A percentile compares a stretch with the other conserved stretches of the same genome.
Conservation (phyloP, 768 basidiomycete species). For the Suillus ampliporus region DNA sequence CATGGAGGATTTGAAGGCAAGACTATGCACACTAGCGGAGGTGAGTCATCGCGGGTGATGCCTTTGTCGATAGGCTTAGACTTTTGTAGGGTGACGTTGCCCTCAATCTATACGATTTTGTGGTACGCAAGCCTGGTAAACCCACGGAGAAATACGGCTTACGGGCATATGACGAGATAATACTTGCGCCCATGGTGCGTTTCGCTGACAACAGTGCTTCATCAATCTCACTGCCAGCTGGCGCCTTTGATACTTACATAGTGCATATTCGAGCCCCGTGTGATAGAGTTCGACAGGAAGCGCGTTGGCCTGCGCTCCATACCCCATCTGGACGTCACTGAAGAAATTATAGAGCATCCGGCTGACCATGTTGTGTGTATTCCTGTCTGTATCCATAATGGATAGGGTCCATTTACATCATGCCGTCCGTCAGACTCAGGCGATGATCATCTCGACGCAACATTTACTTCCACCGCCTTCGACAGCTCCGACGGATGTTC, state of each 20-base stretch:
- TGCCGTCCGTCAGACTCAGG: conserved; percentile 65
- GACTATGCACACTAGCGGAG: conserved; percentile 86
- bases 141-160: conserved; percentile 87
- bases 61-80: conserved; percentile 14
- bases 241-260: conserved; percentile 34
- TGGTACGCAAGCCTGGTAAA: conserved; percentile 76
- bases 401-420: conserved; percentile 11
- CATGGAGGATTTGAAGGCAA: conserved; percentile 89
- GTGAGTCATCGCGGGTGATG: conserved; percentile 48
- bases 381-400: conserved; percentile 6
- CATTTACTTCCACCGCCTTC: conserved; percentile 61
- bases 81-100: conserved; percentile 79
- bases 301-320: conserved; percentile 52
- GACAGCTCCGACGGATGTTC: conserved; percentile 31
- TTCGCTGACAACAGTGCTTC: not conserved
- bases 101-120: conserved; percentile 88
- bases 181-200: conserved; percentile 90
- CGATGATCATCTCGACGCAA: conserved; percentile 90
- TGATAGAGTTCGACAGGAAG: conserved; percentile 89
- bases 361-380: conserved; percentile 56
- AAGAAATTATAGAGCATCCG: conserved; percentile 70
- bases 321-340: conserved; percentile 67
- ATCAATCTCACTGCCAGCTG: conserved; percentile 1
- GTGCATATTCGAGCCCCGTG: conserved; percentile 93
- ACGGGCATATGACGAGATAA: conserved; percentile 93